A percentile compares a stretch with the other conserved stretches of the same genome.
These are phyloP conservation scores for Pseudogymnoascus sp. DNA, from an alignment of 2,329 filamentous ascomycete genomes.

Conservation along the genomic window DNA sequence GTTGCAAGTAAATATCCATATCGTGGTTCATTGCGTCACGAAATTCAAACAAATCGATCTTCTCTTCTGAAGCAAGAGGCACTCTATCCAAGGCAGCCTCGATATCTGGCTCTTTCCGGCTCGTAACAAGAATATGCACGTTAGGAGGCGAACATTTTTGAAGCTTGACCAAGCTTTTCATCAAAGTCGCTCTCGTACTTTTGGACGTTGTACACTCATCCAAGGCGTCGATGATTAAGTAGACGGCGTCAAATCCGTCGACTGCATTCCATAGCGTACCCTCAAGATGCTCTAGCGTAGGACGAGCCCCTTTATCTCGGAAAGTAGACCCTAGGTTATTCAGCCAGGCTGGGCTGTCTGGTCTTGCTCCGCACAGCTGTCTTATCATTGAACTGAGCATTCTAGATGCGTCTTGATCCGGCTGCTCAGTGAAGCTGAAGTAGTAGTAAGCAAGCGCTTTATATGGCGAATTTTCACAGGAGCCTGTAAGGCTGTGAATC, in stretches of 20 bases:
- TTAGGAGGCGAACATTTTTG: constrained; percentile 19
- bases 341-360: constrained; percentile 11
- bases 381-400: constrained; percentile 21
- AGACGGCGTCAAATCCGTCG: constrained; percentile 11
- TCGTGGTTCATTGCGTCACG: background rate
- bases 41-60: background rate
- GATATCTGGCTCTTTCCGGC: constrained; percentile 30
- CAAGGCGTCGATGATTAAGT: constrained; percentile 16
- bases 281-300: constrained; percentile 4
- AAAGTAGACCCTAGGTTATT: background rate
- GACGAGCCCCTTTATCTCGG: background rate
- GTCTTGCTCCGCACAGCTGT: constrained; percentile 13
- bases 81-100: constrained; percentile 18
- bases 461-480: constrained; percentile 8
- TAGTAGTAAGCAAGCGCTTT: constrained; percentile 20
- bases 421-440: constrained; percentile 19
- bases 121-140: constrained; percentile 29
- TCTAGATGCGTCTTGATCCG: constrained; percentile 14
- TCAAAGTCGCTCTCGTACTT: constrained; percentile 11
- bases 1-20: background rate
- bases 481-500: constrained; percentile 8
- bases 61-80: background rate
- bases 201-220: constrained; percentile 13
- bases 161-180: constrained; percentile 24
- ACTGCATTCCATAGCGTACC: background rate